Conservation (phyloP, 225 moss, liverwort and hornwort species). For the Marchantia polymorpha region DNA sequence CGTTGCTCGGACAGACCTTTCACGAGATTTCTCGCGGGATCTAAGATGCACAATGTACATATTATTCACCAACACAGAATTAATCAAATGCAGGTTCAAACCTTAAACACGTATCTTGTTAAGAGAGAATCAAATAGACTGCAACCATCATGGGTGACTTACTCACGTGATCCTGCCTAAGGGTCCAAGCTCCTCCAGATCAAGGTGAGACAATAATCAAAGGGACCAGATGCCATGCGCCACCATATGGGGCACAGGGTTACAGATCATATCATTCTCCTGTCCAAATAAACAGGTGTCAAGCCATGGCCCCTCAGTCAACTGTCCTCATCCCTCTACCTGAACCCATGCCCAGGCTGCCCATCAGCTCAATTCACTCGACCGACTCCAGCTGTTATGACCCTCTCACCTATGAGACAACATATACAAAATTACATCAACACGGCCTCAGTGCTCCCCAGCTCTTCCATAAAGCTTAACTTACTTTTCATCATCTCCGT, state of each 20-base stretch:
- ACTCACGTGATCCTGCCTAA: slow-evolving; percentile 48
- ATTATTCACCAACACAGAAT: neutral
- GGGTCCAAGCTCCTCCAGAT: slow-evolving; percentile 50
- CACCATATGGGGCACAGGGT: slow-evolving; percentile 45
- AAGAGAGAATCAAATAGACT: slow-evolving; percentile 32
- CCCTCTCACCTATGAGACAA: neutral
- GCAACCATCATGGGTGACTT: slow-evolving; percentile 44
- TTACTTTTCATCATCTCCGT: slow-evolving; percentile 78
- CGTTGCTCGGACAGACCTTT: slow-evolving; percentile 45
- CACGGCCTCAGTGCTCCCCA: neutral
- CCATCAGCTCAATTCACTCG: slow-evolving; percentile 15
- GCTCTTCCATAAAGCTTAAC: slow-evolving; percentile 23
- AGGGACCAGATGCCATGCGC: slow-evolving; percentile 47
- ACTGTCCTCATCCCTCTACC: slow-evolving; percentile 22
- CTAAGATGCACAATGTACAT: slow-evolving; percentile 36
- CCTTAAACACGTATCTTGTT: slow-evolving; percentile 23
- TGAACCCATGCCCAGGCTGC: slow-evolving; percentile 25
- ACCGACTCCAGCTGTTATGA: neutral
- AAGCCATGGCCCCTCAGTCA: slow-evolving; percentile 39
- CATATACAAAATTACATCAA: neutral
- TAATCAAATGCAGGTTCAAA: slow-evolving; percentile 1
- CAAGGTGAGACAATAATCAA: slow-evolving; percentile 48
- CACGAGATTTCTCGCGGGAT: slow-evolving; percentile 57
- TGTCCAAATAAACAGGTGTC: slow-evolving; percentile 50
- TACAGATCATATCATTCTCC: slow-evolving; percentile 49